These are phyloP conservation scores for Breviolum minutum DNA, from an alignment of 73 alveolate genomes.

Conservation along the genomic window DNA sequence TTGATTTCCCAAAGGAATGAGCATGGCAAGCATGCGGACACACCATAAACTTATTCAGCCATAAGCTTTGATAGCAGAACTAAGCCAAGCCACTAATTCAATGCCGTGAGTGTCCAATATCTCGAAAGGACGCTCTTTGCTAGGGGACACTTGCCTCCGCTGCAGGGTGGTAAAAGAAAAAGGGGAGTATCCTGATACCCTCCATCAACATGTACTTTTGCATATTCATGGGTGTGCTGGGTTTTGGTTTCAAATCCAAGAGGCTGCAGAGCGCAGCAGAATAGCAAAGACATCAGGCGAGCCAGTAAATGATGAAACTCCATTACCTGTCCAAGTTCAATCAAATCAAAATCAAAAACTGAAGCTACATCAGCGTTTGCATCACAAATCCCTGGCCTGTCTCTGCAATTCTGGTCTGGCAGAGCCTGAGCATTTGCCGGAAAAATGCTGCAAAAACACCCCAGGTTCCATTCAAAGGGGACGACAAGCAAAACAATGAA, in stretches of 20 bases:
- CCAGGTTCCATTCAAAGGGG: background rate
- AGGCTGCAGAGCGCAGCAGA: conserved; percentile 92
- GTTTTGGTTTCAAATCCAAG: background rate
- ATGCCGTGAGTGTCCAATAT: conserved; percentile 57
- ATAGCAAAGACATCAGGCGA: conserved; percentile 71
- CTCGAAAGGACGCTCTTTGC: conserved; percentile 61
- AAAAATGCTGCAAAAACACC: background rate
- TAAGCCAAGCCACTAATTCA: conserved; percentile 16
- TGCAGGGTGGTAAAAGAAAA: background rate
- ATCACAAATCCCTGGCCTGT: conserved; percentile 35
- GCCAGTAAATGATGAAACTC: conserved; percentile 87
- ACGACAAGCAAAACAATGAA: background rate
- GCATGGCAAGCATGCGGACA: background rate
- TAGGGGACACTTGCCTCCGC: conserved; percentile 89
- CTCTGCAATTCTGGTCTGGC: conserved; percentile 70
- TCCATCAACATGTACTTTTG: background rate
- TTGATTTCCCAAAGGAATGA: background rate
- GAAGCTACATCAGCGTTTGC: background rate
- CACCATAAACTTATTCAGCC: too few relatives aligned
- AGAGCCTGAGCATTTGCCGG: conserved; percentile 10
- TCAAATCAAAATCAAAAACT: background rate
- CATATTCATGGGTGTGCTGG: background rate
- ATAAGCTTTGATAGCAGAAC: background rate
- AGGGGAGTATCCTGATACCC: background rate
- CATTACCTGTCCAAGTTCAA: conserved; percentile 10